phyloP scores from a whole-genome alignment of 257 asterid species.

The Solanum bulbocastanum region DNA sequence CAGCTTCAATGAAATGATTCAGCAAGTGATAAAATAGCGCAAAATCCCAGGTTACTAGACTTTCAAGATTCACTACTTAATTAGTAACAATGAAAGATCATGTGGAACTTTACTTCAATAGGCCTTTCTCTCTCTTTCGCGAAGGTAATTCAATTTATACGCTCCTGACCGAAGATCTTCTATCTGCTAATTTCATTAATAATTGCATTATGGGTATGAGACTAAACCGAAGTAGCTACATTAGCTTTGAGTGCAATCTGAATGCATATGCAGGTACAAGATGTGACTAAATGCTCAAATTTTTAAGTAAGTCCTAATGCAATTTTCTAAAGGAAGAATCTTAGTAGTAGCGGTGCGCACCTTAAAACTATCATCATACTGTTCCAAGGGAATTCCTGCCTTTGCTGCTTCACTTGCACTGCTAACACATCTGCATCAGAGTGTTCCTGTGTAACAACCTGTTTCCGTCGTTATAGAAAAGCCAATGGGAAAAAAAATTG shows the following conservation, averaged over 20 bases:
- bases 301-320: background rate
- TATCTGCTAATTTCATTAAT: background rate
- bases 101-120: background rate
- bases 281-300: background rate
- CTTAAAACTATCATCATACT: constrained; percentile 27
- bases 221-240: background rate
- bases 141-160: background rate
- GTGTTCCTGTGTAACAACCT: background rate
- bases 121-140: background rate
- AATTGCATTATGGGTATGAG: background rate
- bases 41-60: background rate
- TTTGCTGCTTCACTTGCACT: constrained; percentile 84
- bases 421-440: constrained; percentile 56
- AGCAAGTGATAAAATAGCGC: background rate
- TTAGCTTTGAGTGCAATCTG: background rate
- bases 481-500: too few relatives aligned
- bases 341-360: constrained; percentile 16
- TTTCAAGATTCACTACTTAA: background rate
- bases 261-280: background rate
- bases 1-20: background rate
- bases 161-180: background rate
- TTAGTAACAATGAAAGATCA: background rate
- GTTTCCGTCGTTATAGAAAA: too few relatives aligned
- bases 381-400: constrained; percentile 75
- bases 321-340: background rate